Evolutionary conservation across 306 rosid species (phyloP), one percentile per base, ranked within the genome.

Genomic region (Trichosanthes cucumerina): DNA sequence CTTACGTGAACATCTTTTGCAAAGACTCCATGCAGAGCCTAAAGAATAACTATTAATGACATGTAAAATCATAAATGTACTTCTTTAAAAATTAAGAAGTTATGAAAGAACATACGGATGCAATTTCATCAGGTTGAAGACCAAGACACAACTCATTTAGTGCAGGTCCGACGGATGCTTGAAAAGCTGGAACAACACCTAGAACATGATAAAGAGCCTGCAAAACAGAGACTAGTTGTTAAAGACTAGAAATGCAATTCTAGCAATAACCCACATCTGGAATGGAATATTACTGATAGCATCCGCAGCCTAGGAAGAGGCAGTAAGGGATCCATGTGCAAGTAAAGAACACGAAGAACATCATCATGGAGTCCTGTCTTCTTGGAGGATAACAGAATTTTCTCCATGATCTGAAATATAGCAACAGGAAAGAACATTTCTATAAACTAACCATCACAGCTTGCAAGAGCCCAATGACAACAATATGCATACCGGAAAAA

Each of bases 131-230:
- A 43, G 92, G 89, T 68, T 77, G 92, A 85, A 95, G 85, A 80
- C 99, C 99, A 81, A 95, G 96, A 83, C 97, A 88, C 88, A 95
- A 78, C 88, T 92, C 97, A 84, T 95, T 95, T 65, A 95, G 82
- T 49, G 99, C 99, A 82, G 97, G 93, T 65, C 92, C 93, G 82
- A 95, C 82, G 64, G 92, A 91, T 60, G 92, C 87, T 84, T 92
- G 89, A 85, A 88, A 91, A 79, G 91, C 91, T 77, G 96, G 97
- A 80, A 88, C 87, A 82, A 91, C 86, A 79, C 97, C 92, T 10
- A 95, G 96, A 54, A 83, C 97, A 77, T 95, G 99, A 83, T 89
- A 95, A 81, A 95, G 99, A 70, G 85, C 97, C 99, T 95, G 81
- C 80, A 77, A 24, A 81, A 79, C 53, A 71, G 43, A 74, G 83